phyloP scores from a whole-genome alignment of 192 early-diverging fungal genomes.

The Entomortierella lignicola region DNA sequence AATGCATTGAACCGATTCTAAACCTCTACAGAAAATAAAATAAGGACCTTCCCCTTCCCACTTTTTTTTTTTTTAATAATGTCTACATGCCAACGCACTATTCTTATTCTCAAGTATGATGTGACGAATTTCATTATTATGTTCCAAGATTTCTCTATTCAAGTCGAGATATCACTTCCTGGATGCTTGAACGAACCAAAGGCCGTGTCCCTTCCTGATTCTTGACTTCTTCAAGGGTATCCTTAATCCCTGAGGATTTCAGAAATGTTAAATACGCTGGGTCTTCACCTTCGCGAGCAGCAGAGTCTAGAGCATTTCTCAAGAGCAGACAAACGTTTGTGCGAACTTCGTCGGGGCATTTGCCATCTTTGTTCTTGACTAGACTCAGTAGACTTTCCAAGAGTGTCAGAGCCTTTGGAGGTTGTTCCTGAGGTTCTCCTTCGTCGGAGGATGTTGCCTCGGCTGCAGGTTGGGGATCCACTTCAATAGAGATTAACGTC shows the following conservation, averaged over 20 bases:
- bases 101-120: too few relatives aligned
- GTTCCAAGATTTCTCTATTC: slow-evolving; percentile 19
- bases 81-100: not conserved
- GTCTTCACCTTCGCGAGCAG: slow-evolving; percentile 23
- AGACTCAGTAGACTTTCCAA: slow-evolving; percentile 55
- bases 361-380: slow-evolving; percentile 48
- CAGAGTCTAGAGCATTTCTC: slow-evolving; percentile 48
- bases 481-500: slow-evolving; percentile 3
- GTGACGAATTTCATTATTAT: too few relatives aligned
- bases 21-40: not conserved
- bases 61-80: slow-evolving; percentile 6
- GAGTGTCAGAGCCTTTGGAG: slow-evolving; percentile 34
- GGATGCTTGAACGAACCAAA: slow-evolving; percentile 23
- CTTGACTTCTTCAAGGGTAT: slow-evolving; percentile 17
- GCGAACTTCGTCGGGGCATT: slow-evolving; percentile 61
- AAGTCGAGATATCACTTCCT: slow-evolving; percentile 29
- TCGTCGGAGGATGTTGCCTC: slow-evolving; percentile 16
- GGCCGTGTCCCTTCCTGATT: slow-evolving; percentile 11
- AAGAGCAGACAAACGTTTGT: slow-evolving; percentile 62
- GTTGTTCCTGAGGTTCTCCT: slow-evolving; percentile 9
- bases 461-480: slow-evolving; percentile 12
- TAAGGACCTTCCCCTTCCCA: not conserved
- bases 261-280: slow-evolving; percentile 35
- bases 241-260: slow-evolving; percentile 36
- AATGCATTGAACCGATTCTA: slow-evolving; percentile 47